These are phyloP conservation scores for Vigna trinervia DNA, from an alignment of 306 rosid genomes.

Conservation along the genomic window DNA sequence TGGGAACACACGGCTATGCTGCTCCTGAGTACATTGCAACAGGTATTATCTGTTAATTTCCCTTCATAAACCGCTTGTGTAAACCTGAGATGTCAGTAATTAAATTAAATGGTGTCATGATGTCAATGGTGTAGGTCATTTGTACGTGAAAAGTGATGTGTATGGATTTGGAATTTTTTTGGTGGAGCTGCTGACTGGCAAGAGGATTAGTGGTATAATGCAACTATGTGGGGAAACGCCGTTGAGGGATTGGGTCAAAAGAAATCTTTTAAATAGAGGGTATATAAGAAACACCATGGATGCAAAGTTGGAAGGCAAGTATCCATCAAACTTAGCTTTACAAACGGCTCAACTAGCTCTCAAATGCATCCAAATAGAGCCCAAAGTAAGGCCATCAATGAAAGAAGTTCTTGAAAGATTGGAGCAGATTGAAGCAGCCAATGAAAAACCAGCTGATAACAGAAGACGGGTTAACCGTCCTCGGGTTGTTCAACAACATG, in stretches of 20 bases:
- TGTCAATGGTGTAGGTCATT: slow-evolving; percentile 63
- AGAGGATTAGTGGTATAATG: slow-evolving; percentile 54
- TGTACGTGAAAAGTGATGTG: slow-evolving; percentile 86
- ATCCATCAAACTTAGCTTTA: slow-evolving; percentile 73
- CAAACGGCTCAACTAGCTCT: slow-evolving; percentile 70
- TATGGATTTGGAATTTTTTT: slow-evolving; percentile 88
- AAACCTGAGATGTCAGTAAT: neutral
- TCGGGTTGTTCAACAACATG: slow-evolving; percentile 43
- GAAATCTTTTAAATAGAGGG: slow-evolving; percentile 62
- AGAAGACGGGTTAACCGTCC: slow-evolving; percentile 45
- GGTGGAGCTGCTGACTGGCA: slow-evolving; percentile 79
- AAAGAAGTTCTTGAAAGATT: slow-evolving; percentile 72
- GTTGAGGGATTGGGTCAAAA: slow-evolving; percentile 73
- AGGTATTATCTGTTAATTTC: slow-evolving; percentile 54
- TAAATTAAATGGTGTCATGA: slow-evolving; percentile 6
- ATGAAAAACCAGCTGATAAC: slow-evolving; percentile 60
- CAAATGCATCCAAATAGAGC: slow-evolving; percentile 71
- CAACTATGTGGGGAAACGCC: slow-evolving; percentile 47
- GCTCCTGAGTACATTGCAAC: slow-evolving; percentile 89
- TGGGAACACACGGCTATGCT: slow-evolving; percentile 86
- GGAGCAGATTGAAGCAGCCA: slow-evolving; percentile 64
- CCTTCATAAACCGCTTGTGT: slow-evolving; percentile 5
- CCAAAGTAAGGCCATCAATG: slow-evolving; percentile 84
- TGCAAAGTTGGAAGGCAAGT: slow-evolving; percentile 70
- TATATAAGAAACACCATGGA: slow-evolving; percentile 78